phyloP scores from a whole-genome alignment of 176 grass and related monocot species.

The Lolium perenne region DNA sequence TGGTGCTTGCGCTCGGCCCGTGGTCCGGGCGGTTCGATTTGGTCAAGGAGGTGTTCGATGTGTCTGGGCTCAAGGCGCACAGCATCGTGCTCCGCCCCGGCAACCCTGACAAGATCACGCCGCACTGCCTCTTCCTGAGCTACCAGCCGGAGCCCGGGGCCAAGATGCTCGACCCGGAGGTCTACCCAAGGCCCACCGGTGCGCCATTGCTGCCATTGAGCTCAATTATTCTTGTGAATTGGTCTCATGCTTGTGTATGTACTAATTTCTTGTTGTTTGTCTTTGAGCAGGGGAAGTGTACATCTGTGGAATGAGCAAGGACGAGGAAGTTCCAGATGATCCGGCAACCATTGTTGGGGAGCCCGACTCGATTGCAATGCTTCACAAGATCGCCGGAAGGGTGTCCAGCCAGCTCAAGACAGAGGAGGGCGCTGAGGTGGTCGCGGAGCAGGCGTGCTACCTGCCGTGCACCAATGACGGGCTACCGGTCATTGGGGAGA shows the following conservation, averaged over 20 bases:
- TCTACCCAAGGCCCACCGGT: slow-evolving; percentile 90
- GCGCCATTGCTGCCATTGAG: neutral
- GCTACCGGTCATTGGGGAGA: slow-evolving; percentile 81
- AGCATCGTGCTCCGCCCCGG: slow-evolving; percentile 81
- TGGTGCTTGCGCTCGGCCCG: slow-evolving; percentile 86
- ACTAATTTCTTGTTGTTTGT: neutral
- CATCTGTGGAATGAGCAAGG: slow-evolving; percentile 84
- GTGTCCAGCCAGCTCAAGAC: slow-evolving; percentile 79
- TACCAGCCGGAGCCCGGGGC: slow-evolving; percentile 75
- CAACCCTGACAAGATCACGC: slow-evolving; percentile 67
- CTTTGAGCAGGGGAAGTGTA: slow-evolving; percentile 79
- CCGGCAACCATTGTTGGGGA: slow-evolving; percentile 70
- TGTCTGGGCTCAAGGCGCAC: slow-evolving; percentile 81
- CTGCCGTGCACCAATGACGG: slow-evolving; percentile 77
- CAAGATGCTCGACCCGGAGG: slow-evolving; percentile 87
- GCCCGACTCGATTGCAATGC: slow-evolving; percentile 75
- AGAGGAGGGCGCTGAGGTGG: slow-evolving; percentile 64
- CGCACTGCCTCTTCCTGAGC: slow-evolving; percentile 86
- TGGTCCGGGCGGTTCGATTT: slow-evolving; percentile 67
- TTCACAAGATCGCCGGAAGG: slow-evolving; percentile 77
- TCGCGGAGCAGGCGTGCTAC: slow-evolving; percentile 84
- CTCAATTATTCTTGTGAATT: neutral
- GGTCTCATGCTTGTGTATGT: neutral
- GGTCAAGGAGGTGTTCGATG: slow-evolving; percentile 62
- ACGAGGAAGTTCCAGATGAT: slow-evolving; percentile 67